phyloP scores from a whole-genome alignment of 2,329 filamentous ascomycete species.

The Aspergillus brasiliensis region DNA sequence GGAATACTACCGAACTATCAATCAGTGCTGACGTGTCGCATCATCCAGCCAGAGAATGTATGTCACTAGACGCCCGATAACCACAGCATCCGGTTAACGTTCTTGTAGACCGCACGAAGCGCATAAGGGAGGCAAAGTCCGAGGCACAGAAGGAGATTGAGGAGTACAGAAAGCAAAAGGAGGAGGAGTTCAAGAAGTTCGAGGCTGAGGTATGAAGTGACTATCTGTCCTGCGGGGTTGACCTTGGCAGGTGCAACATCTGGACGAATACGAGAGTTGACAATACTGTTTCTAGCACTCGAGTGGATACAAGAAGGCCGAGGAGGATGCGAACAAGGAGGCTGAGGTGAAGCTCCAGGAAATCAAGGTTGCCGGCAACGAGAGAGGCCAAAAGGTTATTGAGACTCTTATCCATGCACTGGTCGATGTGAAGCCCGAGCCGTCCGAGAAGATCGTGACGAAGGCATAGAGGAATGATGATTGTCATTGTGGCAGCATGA shows the following conservation, averaged over 20 bases:
- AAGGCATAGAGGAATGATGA: slow-evolving; percentile 31
- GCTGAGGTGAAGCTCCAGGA: slow-evolving; percentile 78
- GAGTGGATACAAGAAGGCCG: slow-evolving; percentile 82
- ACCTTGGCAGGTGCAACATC: background rate
- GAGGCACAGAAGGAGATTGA: slow-evolving; percentile 99
- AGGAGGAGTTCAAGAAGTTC: slow-evolving; percentile 92
- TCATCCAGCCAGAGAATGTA: slow-evolving; percentile 81
- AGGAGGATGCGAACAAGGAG: slow-evolving; percentile 77
- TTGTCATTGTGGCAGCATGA: slow-evolving; percentile 10
- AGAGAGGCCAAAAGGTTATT: slow-evolving; percentile 77
- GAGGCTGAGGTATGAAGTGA: slow-evolving; percentile 68
- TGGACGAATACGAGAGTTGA: background rate
- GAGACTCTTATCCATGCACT: slow-evolving; percentile 83
- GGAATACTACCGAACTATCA: background rate
- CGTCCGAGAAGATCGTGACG: slow-evolving; percentile 52
- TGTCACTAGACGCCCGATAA: slow-evolving; percentile 12
- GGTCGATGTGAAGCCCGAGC: slow-evolving; percentile 76
- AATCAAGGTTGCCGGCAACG: slow-evolving; percentile 78
- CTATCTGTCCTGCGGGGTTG: background rate
- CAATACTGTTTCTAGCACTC: slow-evolving; percentile 63
- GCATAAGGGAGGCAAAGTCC: slow-evolving; percentile 91
- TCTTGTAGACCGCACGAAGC: slow-evolving; percentile 80
- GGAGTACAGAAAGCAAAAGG: slow-evolving; percentile 84
- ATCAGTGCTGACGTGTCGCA: slow-evolving; percentile 25
- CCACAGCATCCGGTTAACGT: slow-evolving; percentile 9